Evolutionary conservation across 805 yeast genomes (phyloP).

Genomic region (Cyberlindnera amylophila): DNA sequence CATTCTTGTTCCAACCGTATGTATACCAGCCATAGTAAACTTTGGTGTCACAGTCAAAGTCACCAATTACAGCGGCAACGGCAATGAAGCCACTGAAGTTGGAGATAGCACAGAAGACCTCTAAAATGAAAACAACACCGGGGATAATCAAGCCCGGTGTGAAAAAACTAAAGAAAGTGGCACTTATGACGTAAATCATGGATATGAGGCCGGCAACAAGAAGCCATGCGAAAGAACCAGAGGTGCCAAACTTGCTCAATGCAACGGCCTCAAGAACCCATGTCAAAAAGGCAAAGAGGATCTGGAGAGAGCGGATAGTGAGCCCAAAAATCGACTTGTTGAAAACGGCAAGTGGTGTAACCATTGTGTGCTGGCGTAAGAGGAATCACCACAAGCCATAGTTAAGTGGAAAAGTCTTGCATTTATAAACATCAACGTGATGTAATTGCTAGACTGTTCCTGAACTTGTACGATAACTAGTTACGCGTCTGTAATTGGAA

Average conservation of each 20-base stretch:
- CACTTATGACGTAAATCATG: constrained; percentile 6
- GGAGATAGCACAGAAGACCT: constrained; percentile 11
- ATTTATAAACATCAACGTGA: too few species aligned
- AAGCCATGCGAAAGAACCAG: constrained; percentile 13
- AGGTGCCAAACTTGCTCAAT: constrained; percentile 6
- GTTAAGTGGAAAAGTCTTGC: too few species aligned
- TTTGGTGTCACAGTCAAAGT: constrained; percentile 5
- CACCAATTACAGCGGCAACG: constrained; percentile 17
- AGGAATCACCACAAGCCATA: too few species aligned
- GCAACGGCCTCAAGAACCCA: constrained; percentile 14
- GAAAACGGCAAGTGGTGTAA: background rate
- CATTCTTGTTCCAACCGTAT: background rate
- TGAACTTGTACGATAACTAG: too few species aligned
- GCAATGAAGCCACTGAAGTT: constrained; percentile 22
- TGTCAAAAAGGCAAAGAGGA: constrained; percentile 14
- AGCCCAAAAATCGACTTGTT: constrained; percentile 5
- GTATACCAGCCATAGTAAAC: background rate
- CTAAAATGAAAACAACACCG: constrained; percentile 16
- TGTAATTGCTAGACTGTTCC: too few species aligned
- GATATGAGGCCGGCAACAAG: constrained; percentile 15
- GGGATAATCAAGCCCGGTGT: constrained; percentile 8
- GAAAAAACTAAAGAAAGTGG: constrained; percentile 5
- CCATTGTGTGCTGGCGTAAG: too few species aligned
- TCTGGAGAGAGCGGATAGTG: constrained; percentile 14
- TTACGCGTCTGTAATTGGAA: too few species aligned